phyloP scores from a whole-genome alignment of 805 yeast genomes.

The Wickerhamiella alocasiicola region DNA sequence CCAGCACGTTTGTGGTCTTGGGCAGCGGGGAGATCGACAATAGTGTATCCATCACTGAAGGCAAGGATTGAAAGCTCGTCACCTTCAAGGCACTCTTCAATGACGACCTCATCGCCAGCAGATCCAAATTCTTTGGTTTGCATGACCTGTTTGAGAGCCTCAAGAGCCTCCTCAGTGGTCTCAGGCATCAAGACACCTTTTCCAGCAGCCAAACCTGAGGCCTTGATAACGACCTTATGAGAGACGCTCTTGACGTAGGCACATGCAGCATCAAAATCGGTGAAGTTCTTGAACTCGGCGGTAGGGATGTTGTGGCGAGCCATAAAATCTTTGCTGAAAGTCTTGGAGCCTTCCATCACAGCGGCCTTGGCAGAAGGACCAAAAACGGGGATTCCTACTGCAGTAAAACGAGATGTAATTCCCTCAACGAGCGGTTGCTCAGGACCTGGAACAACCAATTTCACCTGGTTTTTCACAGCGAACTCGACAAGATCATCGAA shows the following conservation, averaged over 20 bases:
- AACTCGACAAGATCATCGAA: constrained; percentile 60
- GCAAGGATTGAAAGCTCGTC: constrained; percentile 92
- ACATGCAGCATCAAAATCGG: constrained; percentile 61
- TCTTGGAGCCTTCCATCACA: constrained; percentile 90
- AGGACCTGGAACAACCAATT: constrained; percentile 92
- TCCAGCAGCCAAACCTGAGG: constrained; percentile 97
- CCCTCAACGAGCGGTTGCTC: constrained; percentile 98
- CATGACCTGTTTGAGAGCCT: constrained; percentile 80
- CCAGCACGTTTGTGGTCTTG: constrained; percentile 97
- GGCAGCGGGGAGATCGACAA: constrained; percentile 85
- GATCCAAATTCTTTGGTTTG: constrained; percentile 74
- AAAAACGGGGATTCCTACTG: constrained; percentile 86
- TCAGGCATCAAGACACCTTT: constrained; percentile 94
- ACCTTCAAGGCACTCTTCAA: constrained; percentile 93
- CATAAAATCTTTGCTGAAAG: constrained; percentile 91
- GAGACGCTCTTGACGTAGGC: constrained; percentile 50
- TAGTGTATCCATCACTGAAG: constrained; percentile 85
- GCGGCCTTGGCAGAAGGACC: constrained; percentile 95
- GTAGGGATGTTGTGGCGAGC: constrained; percentile 85
- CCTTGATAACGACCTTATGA: constrained; percentile 82
- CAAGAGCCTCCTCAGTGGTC: constrained; percentile 68
- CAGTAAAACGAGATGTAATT: constrained; percentile 54
- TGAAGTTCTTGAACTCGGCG: constrained; percentile 78
- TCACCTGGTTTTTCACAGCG: constrained; percentile 53
- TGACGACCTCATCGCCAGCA: constrained; percentile 91